phyloP scores from a whole-genome alignment of 306 rosid species.

The Gynostemma pentaphyllum region DNA sequence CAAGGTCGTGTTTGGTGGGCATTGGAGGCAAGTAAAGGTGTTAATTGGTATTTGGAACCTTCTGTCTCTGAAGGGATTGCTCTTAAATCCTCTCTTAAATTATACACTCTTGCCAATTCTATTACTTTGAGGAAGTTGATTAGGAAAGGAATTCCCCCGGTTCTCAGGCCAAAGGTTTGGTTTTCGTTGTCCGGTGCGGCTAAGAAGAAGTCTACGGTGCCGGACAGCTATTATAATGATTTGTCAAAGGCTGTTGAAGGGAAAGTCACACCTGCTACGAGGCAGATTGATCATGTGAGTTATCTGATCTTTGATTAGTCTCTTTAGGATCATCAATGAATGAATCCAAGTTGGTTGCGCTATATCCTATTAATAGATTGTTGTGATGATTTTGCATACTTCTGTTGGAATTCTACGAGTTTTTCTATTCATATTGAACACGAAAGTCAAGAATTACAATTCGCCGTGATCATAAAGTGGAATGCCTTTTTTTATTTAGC shows the following conservation, averaged over 20 bases:
- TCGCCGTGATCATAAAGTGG: not conserved
- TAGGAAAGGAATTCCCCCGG: slow-evolving; percentile 92
- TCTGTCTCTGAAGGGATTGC: slow-evolving; percentile 65
- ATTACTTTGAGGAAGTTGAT: slow-evolving; percentile 81
- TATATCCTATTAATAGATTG: not conserved
- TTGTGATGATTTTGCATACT: not conserved
- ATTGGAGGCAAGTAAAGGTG: slow-evolving; percentile 90
- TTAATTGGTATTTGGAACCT: slow-evolving; percentile 79
- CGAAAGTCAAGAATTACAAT: not conserved
- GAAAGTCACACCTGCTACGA: slow-evolving; percentile 89
- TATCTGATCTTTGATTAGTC: not conserved
- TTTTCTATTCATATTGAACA: not conserved
- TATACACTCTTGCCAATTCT: slow-evolving; percentile 70
- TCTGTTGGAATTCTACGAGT: not conserved
- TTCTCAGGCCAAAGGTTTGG: slow-evolving; percentile 93
- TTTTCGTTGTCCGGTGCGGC: slow-evolving; percentile 91
- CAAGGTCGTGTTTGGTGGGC: slow-evolving; percentile 99
- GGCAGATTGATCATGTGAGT: slow-evolving; percentile 97
- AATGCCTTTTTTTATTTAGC: not conserved
- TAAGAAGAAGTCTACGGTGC: slow-evolving; percentile 94
- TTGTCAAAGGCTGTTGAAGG: slow-evolving; percentile 74
- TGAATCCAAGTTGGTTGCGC: not conserved
- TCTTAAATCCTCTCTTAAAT: slow-evolving; percentile 70
- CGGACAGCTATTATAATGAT: slow-evolving; percentile 93
- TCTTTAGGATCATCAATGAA: not conserved